These are phyloP conservation scores for Ceratocystis cubensis DNA, from an alignment of 2,329 filamentous ascomycete genomes.

Conservation along the genomic window DNA sequence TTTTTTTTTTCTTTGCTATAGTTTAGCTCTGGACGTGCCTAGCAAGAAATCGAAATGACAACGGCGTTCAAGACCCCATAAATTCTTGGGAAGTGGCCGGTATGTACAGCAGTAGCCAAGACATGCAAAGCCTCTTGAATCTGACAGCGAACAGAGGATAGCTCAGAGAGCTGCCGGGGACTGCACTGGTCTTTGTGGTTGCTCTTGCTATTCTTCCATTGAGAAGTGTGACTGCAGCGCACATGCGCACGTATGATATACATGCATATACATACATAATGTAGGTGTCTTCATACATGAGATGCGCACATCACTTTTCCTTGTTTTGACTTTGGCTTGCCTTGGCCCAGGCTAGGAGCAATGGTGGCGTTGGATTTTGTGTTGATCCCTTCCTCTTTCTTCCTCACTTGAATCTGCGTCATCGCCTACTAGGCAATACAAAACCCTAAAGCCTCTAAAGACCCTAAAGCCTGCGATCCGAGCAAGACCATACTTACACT, in stretches of 20 bases:
- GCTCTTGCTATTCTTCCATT: neutral
- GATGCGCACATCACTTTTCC: neutral
- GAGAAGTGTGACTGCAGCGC: neutral
- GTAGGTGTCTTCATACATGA: neutral
- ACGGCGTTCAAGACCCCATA: too few species aligned
- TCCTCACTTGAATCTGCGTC: neutral
- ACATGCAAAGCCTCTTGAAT: too few species aligned
- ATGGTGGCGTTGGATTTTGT: neutral
- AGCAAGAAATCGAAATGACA: too few species aligned
- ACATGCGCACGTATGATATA: neutral
- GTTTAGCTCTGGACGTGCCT: too few species aligned
- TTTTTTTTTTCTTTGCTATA: too few species aligned
- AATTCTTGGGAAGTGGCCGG: too few species aligned
- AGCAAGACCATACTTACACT: too few species aligned
- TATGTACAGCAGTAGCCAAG: too few species aligned
- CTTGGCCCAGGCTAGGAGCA: neutral
- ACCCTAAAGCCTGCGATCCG: neutral
- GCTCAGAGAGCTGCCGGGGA: too few species aligned
- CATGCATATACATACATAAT: neutral
- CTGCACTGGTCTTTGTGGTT: neutral
- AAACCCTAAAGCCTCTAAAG: too few species aligned
- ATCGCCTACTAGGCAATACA: neutral
- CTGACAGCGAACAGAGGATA: too few species aligned
- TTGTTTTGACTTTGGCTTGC: neutral
- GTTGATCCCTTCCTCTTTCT: neutral